These are phyloP conservation scores for Nicotiana noctiflora DNA, from an alignment of 257 asterid genomes.

Conservation along the genomic window DNA sequence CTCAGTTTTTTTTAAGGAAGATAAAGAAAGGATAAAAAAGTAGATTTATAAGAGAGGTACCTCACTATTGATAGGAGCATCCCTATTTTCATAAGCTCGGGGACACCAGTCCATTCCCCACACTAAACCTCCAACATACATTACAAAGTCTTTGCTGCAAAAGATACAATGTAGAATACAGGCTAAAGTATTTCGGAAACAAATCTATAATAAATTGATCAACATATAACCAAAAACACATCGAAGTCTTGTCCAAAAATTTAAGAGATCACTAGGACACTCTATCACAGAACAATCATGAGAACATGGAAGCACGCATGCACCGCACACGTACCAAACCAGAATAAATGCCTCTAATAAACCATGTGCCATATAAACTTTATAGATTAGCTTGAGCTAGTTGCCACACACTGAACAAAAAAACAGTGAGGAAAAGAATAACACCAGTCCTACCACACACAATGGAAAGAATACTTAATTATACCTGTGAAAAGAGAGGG, in stretches of 20 bases:
- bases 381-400: no score
- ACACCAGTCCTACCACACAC: no score
- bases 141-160: constrained; percentile 73
- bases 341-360: no score
- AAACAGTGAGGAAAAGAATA: no score
- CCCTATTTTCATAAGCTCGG: constrained; percentile 34
- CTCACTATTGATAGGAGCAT: constrained; percentile 46
- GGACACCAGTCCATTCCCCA: constrained; percentile 99
- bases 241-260: background rate
- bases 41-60: constrained; percentile 25
- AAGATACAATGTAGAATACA: constrained; percentile 2
- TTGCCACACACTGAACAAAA: no score
- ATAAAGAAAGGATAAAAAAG: background rate
- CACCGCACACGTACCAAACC: no score
- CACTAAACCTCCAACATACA: constrained; percentile 83
- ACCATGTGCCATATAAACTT: no score
- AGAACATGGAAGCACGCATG: background rate
- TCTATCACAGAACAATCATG: background rate
- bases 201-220: constrained; percentile 8
- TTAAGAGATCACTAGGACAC: constrained; percentile 1
- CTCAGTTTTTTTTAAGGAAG: background rate
- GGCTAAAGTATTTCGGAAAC: background rate
- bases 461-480: no score
- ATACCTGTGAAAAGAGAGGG: no score
- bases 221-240: background rate